Evolutionary conservation across 2,329 filamentous ascomycete species (phyloP), one percentile per base, ranked within the genome.

Genomic region (Ciborinia camelliae): DNA sequence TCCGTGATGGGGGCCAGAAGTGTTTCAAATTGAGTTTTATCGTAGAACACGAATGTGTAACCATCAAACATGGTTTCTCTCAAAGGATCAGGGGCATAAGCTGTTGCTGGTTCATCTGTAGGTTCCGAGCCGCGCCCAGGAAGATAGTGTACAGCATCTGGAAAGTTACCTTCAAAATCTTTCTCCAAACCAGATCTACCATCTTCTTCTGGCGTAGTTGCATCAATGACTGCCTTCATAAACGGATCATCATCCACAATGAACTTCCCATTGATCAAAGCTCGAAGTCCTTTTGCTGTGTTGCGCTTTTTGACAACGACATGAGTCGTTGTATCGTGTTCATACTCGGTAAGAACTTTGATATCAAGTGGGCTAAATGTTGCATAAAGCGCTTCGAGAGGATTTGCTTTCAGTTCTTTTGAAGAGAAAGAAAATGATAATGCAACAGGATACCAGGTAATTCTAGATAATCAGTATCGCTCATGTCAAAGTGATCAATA

Each of bases 251-350:
- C 81, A 4, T 73, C 63, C 14, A 98, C 92, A 50, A 98, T 88
- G 70, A 87, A 86, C 75, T 84, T 89, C 18, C 86, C 92, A 71
- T 92, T 90, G 45, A 97, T 88, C 12, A 99, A 81, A 2, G 91
- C 94, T 73, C 96, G 92, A 2, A 99, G 81, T 0, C 91, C 91
- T 69, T 92, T 92, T 0, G 93, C 85, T 0, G 92, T 94, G 75
- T 98, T 99, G 55, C 95, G 85, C 77, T 96, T 97, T 75, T 87
- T 90, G 9, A 91, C 88, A 41, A 98, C 87, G 14, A 96, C 90
- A 76, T 98, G 93, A 0, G 94, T 97, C 0, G 94, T 97, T 35
- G 84, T 79, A 20, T 80, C 82, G 32, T 83, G 79, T 30, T 90
- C 79, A 75, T 92, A 97, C 4, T 92, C 88, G 51, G 85, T 81